Base-by-base conservation (phyloP, 352 stramenopile species). In the Pythium myriotylum region DNA sequence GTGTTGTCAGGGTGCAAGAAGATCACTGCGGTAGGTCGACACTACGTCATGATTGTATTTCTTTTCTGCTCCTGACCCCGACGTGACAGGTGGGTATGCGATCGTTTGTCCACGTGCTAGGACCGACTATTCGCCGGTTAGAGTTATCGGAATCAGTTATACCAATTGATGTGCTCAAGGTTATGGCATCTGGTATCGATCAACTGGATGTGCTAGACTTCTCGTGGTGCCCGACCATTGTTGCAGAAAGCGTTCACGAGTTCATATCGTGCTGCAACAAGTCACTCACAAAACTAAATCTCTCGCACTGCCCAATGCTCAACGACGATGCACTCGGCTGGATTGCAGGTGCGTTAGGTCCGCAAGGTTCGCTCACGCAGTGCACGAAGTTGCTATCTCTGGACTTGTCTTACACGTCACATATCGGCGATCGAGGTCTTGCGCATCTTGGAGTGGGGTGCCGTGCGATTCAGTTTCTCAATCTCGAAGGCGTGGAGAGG, bases 271-370 rank as follows among this genome's bases (percentile, higher is more conserved):
- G 84, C 55, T 89, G 82, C 58, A 89, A 72, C 19, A 53, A 58
- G 5, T 77, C 72, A 8, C 56, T 94, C 33, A 84, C 74, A 4
- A 72, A 68, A 22, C 58, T 90, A 19, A 86, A 88, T 61, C 68
- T 91, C 0, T 88, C 80, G 5, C 63, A 73, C 39, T 92, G 84
- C 40, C 51, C 67, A 7, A 67, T 72, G 24, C 59, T 94, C 43
- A 90, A 82, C 45, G 84, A 94, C 55, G 84, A 94, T 35, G 79
- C 77, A 3, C 52, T 94, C 32, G 81, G 80, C 0, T 91, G 81
- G 79, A 81, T 94, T 26, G 74, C 75, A n/a, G 83, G 83, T 6
- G 65, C 74, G 1, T 59, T 92, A 12, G 83, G 83, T 4, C 70
- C 79, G 13, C 81, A 89, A 62, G 81, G 81, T 20, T 84, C 73